A percentile compares a stretch with the other conserved stretches of the same genome.
These are phyloP conservation scores for Cercophora samala DNA, from an alignment of 495 filamentous ascomycete genomes.

Conservation along the genomic window DNA sequence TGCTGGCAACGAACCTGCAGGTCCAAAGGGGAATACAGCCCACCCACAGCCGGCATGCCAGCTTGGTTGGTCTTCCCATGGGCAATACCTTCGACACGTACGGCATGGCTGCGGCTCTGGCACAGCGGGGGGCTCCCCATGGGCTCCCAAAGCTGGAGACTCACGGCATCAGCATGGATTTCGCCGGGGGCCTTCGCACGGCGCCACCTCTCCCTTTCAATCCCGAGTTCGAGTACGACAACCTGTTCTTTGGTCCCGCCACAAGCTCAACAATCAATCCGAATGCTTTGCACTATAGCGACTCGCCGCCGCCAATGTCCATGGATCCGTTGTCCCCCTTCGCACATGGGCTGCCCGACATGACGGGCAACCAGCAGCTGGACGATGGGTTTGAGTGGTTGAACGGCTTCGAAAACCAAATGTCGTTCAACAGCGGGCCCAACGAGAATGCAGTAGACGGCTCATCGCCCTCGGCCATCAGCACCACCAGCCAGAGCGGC, in stretches of 20 bases:
- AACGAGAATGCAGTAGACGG: constrained; percentile 82
- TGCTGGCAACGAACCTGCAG: constrained; percentile 58
- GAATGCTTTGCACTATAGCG: constrained; percentile 88
- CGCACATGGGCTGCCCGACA: constrained; percentile 59
- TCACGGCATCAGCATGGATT: constrained; percentile 56
- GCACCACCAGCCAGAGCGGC: constrained; percentile 84
- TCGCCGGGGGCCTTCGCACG: constrained; percentile 67
- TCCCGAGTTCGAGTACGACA: constrained; percentile 71
- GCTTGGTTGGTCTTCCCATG: constrained; percentile 62
- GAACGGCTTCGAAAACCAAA: constrained; percentile 71
- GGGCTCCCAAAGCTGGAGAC: constrained; percentile 84
- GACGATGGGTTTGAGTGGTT: constrained; percentile 87
- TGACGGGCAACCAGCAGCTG: constrained; percentile 54
- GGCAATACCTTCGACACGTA: constrained; percentile 52
- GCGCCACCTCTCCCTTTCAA: constrained; percentile 73
- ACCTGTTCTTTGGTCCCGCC: constrained; percentile 62
- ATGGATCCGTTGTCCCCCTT: constrained; percentile 75
- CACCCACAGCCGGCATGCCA: constrained; percentile 60
- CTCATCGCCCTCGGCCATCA: constrained; percentile 92
- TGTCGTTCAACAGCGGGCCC: constrained; percentile 61
- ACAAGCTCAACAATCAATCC: constrained; percentile 82
- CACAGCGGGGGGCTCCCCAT: constrained; percentile 60
- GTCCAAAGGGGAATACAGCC: constrained; percentile 54
- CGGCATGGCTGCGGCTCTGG: constrained; percentile 66
- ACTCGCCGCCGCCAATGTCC: constrained; percentile 70